These are phyloP conservation scores for Filobasidium uniguttulatum DNA, from an alignment of 1,284 basidiomycete genomes.

Conservation along the genomic window DNA sequence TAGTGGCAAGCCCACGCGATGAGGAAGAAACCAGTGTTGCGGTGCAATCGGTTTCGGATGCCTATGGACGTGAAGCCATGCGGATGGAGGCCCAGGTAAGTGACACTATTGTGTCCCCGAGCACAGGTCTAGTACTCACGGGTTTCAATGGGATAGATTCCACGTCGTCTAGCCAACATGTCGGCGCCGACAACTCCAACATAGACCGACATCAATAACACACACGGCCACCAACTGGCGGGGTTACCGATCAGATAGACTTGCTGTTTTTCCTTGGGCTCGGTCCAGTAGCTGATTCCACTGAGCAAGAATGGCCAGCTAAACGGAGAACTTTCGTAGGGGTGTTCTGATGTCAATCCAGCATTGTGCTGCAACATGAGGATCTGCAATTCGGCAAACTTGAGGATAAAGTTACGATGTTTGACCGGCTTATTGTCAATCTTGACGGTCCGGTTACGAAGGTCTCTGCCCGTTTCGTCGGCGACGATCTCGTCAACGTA, in stretches of 20 bases:
- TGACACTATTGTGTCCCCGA: background rate
- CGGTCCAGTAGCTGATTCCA: constrained; percentile 98
- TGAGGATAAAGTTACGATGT: constrained; percentile 79
- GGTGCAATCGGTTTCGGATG: constrained; percentile 81
- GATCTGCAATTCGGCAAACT: constrained; percentile 84
- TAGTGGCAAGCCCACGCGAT: constrained; percentile 93
- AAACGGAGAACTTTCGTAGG: constrained; percentile 84
- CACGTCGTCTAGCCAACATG: constrained; percentile 70
- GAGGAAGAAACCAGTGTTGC: constrained; percentile 89
- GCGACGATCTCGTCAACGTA: constrained; percentile 68
- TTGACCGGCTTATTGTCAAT: constrained; percentile 54
- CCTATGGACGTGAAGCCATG: constrained; percentile 39
- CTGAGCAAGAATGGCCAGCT: constrained; percentile 95
- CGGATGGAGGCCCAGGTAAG: background rate
- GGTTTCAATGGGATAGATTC: constrained; percentile 69
- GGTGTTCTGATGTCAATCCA: constrained; percentile 83
- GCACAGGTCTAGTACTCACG: constrained; percentile 53
- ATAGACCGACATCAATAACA: constrained; percentile 71
- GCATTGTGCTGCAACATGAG: constrained; percentile 98
- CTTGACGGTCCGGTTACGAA: constrained; percentile 44
- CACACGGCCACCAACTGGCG: constrained; percentile 86
- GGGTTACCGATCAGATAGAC: constrained; percentile 95
- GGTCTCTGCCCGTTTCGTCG: constrained; percentile 51
- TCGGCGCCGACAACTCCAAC: constrained; percentile 82
- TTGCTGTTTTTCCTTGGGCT: constrained; percentile 68